Percentiles rank a stretch among this genome's conserved stretches.
phyloP scores from a whole-genome alignment of 164 flowering plant genomes.

The Litsea cubeba region DNA sequence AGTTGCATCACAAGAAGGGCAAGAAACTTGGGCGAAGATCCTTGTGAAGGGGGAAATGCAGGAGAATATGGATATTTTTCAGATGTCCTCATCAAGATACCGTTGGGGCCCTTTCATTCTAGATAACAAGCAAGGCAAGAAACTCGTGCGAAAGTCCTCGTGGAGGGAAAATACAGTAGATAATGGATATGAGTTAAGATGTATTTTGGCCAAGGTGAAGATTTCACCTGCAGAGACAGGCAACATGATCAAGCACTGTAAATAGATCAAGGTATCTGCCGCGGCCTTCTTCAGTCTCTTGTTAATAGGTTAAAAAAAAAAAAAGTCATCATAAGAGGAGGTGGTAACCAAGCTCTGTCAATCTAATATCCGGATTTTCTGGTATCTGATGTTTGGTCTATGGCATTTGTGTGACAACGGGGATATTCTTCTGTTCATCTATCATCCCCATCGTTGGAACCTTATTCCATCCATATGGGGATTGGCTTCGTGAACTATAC shows the following conservation, averaged over 20 bases:
- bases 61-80: not conserved
- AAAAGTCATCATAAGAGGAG: no score
- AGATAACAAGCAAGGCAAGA: conserved; percentile 55
- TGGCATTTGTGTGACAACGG: no score
- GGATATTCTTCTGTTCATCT: no score
- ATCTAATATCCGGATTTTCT: no score
- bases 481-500: no score
- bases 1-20: conserved; percentile 54
- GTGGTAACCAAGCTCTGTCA: no score
- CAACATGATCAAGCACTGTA: not conserved
- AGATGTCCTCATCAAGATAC: conserved; percentile 49
- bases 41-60: not conserved
- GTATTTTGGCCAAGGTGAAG: no score
- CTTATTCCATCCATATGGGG: no score
- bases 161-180: not conserved
- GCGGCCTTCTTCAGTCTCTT: not conserved
- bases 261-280: not conserved
- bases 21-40: conserved; percentile 73
- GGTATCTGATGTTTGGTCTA: no score
- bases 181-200: not conserved
- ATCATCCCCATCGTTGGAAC: no score
- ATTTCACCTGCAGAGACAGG: not conserved
- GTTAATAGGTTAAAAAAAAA: no score
- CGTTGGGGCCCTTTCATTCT: conserved; percentile 91
- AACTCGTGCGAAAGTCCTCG: conserved; percentile 63